phyloP scores from a whole-genome alignment of 371 early-diverging fungal species.

The Cokeromyces recurvatus region DNA sequence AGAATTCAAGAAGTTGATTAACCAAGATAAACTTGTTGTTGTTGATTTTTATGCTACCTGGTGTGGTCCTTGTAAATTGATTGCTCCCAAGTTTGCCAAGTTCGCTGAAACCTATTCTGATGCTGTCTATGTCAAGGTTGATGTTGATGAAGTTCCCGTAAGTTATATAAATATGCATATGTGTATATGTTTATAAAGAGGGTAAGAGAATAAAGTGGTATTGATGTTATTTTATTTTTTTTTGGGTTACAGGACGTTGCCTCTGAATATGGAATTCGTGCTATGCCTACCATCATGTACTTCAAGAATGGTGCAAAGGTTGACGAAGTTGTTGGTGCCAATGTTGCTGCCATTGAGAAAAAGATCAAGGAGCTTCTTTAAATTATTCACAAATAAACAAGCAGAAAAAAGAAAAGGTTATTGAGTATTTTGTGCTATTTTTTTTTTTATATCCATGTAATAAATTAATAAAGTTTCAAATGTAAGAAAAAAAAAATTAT shows the following conservation, averaged over 20 bases:
- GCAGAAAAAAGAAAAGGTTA: too few relatives aligned
- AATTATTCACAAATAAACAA: too few relatives aligned
- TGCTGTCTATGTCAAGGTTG: slow-evolving; percentile 78
- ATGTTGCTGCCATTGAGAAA: slow-evolving; percentile 21
- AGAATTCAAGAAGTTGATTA: slow-evolving; percentile 29
- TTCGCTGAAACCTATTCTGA: slow-evolving; percentile 50
- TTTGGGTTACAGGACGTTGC: slow-evolving; percentile 60
- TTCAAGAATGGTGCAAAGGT: slow-evolving; percentile 70
- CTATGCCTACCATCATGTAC: slow-evolving; percentile 92
- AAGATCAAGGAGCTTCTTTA: too few relatives aligned
- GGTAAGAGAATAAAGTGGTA: too few relatives aligned
- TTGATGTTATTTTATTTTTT: background rate
- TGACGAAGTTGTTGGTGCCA: slow-evolving; percentile 73
- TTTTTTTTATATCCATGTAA: too few relatives aligned
- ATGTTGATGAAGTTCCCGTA: slow-evolving; percentile 68
- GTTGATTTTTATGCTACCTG: slow-evolving; percentile 70
- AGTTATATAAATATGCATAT: slow-evolving; percentile 8
- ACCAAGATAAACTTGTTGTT: slow-evolving; percentile 31
- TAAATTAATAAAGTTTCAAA: too few relatives aligned
- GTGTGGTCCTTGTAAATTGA: slow-evolving; percentile 88
- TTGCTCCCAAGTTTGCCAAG: slow-evolving; percentile 68
- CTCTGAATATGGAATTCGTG: slow-evolving; percentile 57
- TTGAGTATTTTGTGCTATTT: too few relatives aligned
- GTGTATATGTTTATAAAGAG: background rate
- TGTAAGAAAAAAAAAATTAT: too few relatives aligned